Percentiles rank a stretch among this genome's conserved stretches.
Evolutionary conservation across 140 eudicot genomes (phyloP).

Genomic region (Bidens hawaiensis): DNA sequence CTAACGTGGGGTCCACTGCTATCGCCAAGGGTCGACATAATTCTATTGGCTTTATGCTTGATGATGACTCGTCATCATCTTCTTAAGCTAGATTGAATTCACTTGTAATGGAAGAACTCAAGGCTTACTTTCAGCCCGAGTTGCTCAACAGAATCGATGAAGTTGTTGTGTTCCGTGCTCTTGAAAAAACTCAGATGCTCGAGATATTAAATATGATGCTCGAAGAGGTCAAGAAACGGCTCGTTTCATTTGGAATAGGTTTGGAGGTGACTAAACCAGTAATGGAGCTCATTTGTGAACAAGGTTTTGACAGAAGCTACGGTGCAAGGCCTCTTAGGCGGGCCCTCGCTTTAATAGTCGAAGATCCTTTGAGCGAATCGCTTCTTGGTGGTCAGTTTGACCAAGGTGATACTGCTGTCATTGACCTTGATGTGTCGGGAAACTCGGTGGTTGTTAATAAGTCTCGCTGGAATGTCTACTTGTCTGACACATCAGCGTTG

Average conservation of each 20-base stretch:
- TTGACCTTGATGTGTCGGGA: constrained; percentile 66
- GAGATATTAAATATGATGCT: constrained; percentile 79
- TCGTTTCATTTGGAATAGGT: constrained; percentile 47
- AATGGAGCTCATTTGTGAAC: constrained; percentile 63
- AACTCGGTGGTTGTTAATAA: constrained; percentile 56
- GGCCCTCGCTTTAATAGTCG: constrained; percentile 66
- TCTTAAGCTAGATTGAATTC: constrained; percentile 75
- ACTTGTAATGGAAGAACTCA: constrained; percentile 70
- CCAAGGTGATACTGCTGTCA: constrained; percentile 58
- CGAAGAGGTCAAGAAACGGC: constrained; percentile 59
- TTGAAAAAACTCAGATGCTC: constrained; percentile 85
- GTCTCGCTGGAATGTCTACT: constrained; percentile 40
- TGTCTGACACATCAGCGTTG: constrained; percentile 53
- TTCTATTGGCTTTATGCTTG: constrained; percentile 56
- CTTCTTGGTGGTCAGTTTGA: constrained; percentile 52
- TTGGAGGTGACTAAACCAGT: constrained; percentile 63
- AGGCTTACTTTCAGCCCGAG: constrained; percentile 74
- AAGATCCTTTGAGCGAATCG: constrained; percentile 75
- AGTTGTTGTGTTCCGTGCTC: constrained; percentile 78
- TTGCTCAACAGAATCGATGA: constrained; percentile 82
- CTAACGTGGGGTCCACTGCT: constrained; percentile 78
- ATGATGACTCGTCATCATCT: constrained; percentile 45
- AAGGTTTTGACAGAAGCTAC: constrained; percentile 70
- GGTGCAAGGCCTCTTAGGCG: constrained; percentile 88
- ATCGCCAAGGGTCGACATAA: constrained; percentile 70